Evolutionary conservation across 495 filamentous ascomycete genomes (phyloP), one percentile per base, ranked within the genome.

Genomic region (Penicillium cosmopolitanum): DNA sequence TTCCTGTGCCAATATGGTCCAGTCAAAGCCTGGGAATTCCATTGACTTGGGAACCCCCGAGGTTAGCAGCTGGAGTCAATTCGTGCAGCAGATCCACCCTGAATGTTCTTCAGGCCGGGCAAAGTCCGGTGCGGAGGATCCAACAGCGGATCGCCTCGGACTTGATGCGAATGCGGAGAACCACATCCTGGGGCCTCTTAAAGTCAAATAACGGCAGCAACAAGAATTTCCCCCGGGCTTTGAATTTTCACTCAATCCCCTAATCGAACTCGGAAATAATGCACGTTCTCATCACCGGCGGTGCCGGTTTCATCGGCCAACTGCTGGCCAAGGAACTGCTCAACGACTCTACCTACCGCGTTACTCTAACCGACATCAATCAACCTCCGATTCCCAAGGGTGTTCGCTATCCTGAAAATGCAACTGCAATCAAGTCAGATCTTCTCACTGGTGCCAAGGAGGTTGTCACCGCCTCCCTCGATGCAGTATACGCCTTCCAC

Each of bases 401-500:
- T 47, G 77, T 81, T 62, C 64, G 69, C 59, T 73, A 84, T 63
- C 81, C 85, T 5, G 62, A 84, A 34, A 82, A 86, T 68, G 83
- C 82, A 0, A 82, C 61, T 8, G 58, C 75, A 21, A 63, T 88
- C 15, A 77, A 79, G 11, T 82, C 84, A 4, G 87, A 91, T 70
- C 80, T 91, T 34, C 76, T 82, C 50, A 73, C 73, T 16, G 71
- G 73, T 0, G 69, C 77, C 5, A 83, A 82, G 58, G 67, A 83
- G 7, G 59, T 89, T 16, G 75, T 89, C 15, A 63, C 73, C 15
- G 65, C 70, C 11, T 81, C 78, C 11, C 74, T 90, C 0, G 78
- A 84, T 60, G 87, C 84, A 33, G 81, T 89, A 66, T 91, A 88
- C 74, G 75, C 89, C 65, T 87, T 93, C 77, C 89, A 93, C 77